Conservation (phyloP, 192 early-diverging fungal species). For the Entomortierella lignicola region DNA sequence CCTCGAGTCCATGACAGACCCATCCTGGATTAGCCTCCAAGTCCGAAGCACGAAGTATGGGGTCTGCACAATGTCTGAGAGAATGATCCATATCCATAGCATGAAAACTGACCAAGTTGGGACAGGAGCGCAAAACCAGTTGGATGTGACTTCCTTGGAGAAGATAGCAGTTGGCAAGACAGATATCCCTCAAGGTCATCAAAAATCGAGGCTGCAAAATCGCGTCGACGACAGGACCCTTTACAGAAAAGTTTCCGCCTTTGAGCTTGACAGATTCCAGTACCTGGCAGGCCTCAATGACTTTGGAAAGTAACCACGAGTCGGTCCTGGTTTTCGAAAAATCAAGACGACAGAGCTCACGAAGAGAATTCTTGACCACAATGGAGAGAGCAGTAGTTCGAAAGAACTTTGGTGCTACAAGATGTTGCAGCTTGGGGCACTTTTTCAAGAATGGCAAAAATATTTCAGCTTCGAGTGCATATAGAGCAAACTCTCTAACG, state of each 20-base stretch:
- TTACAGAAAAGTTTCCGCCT: background rate
- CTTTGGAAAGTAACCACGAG: background rate
- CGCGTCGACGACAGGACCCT: background rate
- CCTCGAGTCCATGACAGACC: background rate
- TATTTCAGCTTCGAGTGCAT: background rate
- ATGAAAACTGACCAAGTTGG: background rate
- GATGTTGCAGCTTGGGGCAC: background rate
- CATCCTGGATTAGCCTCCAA: background rate
- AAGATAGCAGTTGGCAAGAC: background rate
- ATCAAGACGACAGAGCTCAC: background rate
- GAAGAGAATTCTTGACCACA: background rate
- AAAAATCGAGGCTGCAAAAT: background rate
- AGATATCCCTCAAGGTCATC: background rate
- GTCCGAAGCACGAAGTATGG: background rate
- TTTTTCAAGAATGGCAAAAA: background rate
- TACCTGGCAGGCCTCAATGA: background rate
- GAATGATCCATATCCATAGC: background rate
- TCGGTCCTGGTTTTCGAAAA: background rate
- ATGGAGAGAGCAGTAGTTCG: no score
- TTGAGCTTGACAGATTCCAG: background rate
- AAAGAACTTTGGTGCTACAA: no score
- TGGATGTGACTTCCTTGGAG: background rate
- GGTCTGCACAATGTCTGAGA: background rate
- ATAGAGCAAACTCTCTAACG: background rate
- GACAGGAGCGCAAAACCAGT: background rate